These are phyloP conservation scores for Pisolithus orientalis DNA, from an alignment of 768 basidiomycete species.

Conservation along the genomic window DNA sequence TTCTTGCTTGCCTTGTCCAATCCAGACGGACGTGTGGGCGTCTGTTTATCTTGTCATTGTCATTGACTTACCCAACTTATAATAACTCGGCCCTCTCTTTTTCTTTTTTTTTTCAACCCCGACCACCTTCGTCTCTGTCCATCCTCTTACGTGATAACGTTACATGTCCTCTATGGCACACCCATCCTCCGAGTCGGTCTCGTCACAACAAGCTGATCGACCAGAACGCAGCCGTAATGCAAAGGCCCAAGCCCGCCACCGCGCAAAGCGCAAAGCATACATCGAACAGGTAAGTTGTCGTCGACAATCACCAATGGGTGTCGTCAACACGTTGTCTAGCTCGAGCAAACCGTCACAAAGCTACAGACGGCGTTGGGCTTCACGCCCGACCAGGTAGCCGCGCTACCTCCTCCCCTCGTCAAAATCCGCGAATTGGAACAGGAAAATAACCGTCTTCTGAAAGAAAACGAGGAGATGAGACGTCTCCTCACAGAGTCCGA, in stretches of 20 bases:
- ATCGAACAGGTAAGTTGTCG: conserved; percentile 66
- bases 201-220: conserved; percentile 43
- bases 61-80: conserved; percentile 19
- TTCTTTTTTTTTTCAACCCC: conserved; percentile 40
- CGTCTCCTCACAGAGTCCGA: conserved; percentile 51
- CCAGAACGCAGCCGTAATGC: conserved; percentile 85
- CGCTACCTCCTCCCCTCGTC: conserved; percentile 63
- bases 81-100: conserved; percentile 26
- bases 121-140: conserved; percentile 37
- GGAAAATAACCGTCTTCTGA: conserved; percentile 64
- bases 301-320: not conserved
- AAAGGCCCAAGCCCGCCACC: conserved; percentile 83
- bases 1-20: not conserved
- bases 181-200: conserved; percentile 39
- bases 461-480: conserved; percentile 72
- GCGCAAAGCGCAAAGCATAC: conserved; percentile 89
- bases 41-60: conserved; percentile 11
- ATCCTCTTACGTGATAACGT: conserved; percentile 36
- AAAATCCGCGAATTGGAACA: conserved; percentile 81
- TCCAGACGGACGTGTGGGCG: conserved; percentile 11
- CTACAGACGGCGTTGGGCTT: conserved; percentile 70
- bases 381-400: conserved; percentile 68
- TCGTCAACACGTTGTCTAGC: conserved; percentile 33
- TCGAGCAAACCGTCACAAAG: conserved; percentile 82
- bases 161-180: conserved; percentile 55